A percentile compares a stretch with the other conserved stretches of the same genome.
Evolutionary conservation across 768 basidiomycete genomes (phyloP).

Genomic region (Suillus subluteus): DNA sequence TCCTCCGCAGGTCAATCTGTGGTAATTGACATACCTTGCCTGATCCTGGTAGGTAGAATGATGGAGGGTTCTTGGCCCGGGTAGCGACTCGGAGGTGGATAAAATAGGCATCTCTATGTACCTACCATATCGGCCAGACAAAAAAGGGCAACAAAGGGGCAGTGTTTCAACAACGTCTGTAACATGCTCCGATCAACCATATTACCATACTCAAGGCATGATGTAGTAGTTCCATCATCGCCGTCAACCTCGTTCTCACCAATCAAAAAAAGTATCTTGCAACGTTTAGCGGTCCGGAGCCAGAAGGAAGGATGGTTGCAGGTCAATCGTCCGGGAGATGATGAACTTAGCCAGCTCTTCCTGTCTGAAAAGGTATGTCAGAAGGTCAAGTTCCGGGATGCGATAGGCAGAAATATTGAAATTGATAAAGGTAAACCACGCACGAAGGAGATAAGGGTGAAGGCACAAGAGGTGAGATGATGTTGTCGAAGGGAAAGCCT

Average conservation of each 20-base stretch:
- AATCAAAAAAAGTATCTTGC: conserved; percentile 3
- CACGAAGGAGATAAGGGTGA: conserved; percentile 4
- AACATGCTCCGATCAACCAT: background rate
- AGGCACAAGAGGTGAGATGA: conserved; percentile 1
- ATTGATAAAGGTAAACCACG: conserved; percentile 1
- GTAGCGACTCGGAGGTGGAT: background rate
- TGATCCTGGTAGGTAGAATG: background rate
- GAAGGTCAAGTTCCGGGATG: background rate
- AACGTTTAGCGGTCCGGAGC: conserved; percentile 3
- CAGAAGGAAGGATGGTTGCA: background rate
- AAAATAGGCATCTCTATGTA: background rate
- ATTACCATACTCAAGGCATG: background rate
- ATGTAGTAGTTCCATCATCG: background rate
- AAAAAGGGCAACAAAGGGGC: background rate
- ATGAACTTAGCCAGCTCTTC: background rate
- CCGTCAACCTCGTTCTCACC: background rate
- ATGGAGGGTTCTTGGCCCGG: background rate
- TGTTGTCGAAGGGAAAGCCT: background rate
- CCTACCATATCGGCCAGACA: conserved; percentile 1
- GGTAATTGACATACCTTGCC: background rate
- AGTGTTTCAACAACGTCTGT: background rate
- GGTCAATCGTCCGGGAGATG: background rate
- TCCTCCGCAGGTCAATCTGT: background rate
- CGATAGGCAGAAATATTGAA: conserved; percentile 3
- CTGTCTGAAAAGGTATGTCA: background rate